Base-by-base conservation (phyloP, 768 basidiomycete species). In the Galerina marginata region DNA sequence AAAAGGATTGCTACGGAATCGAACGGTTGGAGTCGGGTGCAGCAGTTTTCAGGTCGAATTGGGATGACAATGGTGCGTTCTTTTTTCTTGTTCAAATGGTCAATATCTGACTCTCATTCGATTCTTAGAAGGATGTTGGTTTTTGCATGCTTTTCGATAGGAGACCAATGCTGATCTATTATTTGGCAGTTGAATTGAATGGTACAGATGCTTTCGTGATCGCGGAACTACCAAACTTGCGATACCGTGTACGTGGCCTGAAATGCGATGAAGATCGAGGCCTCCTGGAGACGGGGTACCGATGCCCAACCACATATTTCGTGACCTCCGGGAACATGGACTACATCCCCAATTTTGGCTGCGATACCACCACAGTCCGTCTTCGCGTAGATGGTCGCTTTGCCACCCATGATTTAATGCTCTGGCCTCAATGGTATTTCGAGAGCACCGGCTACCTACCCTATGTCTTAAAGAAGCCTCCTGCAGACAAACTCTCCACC, bases 351-450 rank as follows among this genome's bases (percentile, higher is more conserved):
- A 46, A 63, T 25, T 9, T 59, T 5, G 14, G 23, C 3, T 2
- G 36, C 11, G 53, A 51, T 25, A 15, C 40, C 20, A 14, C 11
- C 7, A 23, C 11, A 10, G 51, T 62, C 11, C 23, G 14, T 6
- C 25, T 58, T 23, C 56, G 61, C 9, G 14, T 23, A 15, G 51
- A 62, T 14, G 57, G 61, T 2, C 37, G 57, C 3, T 55, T 39
- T n/a, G 43, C 29, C 12, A 23, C 20, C 2, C 33, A 38, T 33
- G 62, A 63, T 33, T 59, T 63, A n/a, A 48, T 51, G 3, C 16
- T 59, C 10, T 59, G 25, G n/a, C 57, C 61, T 16, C 61, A 63
- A 23, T 63, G 52, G 57, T 59, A 38, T 14, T 54, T 54, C 20
- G 56, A 58, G 4, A 39, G 51, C 36, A 55, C 53, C 7, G 29